These are phyloP conservation scores for Monilinia laxa DNA, from an alignment of 2,329 filamentous ascomycete genomes.

Conservation along the genomic window DNA sequence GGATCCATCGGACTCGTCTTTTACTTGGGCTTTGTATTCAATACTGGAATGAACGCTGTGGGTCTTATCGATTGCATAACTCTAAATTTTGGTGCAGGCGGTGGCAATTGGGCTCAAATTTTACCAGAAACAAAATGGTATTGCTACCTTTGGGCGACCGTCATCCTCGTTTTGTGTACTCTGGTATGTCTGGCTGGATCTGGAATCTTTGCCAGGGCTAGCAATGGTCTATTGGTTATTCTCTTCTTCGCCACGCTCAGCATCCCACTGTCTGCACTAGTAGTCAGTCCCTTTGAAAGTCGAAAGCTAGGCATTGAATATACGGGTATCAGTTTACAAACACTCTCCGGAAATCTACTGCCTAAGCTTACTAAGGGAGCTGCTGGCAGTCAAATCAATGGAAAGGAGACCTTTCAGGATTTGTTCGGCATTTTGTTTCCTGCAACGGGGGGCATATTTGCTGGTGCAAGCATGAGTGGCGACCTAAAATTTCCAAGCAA, in stretches of 20 bases:
- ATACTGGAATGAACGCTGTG: conserved; percentile 83
- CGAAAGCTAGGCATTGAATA: conserved; percentile 65
- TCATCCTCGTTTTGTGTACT: conserved; percentile 69
- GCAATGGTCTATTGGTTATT: conserved; percentile 71
- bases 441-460: conserved; percentile 57
- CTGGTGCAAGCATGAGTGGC: conserved; percentile 86
- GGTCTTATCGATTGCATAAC: conserved; percentile 81
- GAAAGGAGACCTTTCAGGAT: conserved; percentile 71
- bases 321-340: conserved; percentile 71
- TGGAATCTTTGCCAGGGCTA: conserved; percentile 75
- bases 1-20: conserved; percentile 86
- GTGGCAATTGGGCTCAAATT: conserved; percentile 56
- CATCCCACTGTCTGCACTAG: conserved; percentile 74
- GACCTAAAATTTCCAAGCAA: conserved; percentile 80
- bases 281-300: conserved; percentile 66
- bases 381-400: conserved; percentile 59
- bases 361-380: conserved; percentile 64
- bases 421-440: conserved; percentile 86
- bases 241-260: conserved; percentile 73
- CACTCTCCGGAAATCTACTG: conserved; percentile 70
- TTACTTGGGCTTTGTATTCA: conserved; percentile 86
- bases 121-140: conserved; percentile 74
- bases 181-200: conserved; percentile 76
- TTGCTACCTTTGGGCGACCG: conserved; percentile 72
- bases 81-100: conserved; percentile 65